Evolutionary conservation across 2,329 filamentous ascomycete genomes (phyloP).

Genomic region (Pseudogymnoascus sp.): DNA sequence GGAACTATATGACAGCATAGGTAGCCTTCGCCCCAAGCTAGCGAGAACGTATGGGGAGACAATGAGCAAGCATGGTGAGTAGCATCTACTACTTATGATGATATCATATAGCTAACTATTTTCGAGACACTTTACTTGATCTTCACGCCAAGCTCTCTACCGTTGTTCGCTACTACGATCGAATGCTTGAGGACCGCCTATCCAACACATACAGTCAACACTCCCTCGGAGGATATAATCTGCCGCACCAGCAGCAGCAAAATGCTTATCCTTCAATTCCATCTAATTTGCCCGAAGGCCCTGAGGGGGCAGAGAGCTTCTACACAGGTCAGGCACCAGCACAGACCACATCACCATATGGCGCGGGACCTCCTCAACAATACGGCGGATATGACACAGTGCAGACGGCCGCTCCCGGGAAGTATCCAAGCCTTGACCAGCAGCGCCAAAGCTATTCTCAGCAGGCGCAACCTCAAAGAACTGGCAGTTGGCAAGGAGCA

Average conservation of each 20-base stretch:
- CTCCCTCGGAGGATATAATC: constrained; percentile 56
- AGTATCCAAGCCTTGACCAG: constrained; percentile 20
- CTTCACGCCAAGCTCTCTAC: constrained; percentile 92
- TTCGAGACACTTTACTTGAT: constrained; percentile 78
- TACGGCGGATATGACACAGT: constrained; percentile 30
- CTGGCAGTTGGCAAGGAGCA: constrained; percentile 43
- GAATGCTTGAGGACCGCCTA: constrained; percentile 92
- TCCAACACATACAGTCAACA: constrained; percentile 89
- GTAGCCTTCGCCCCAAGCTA: constrained; percentile 83
- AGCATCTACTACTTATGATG: background rate
- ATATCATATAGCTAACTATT: constrained; percentile 29
- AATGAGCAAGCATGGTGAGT: constrained; percentile 94
- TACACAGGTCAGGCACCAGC: constrained; percentile 61
- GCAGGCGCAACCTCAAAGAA: constrained; percentile 39
- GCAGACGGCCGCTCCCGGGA: constrained; percentile 19
- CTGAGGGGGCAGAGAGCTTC: constrained; percentile 65
- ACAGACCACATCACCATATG: constrained; percentile 36
- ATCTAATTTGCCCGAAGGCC: constrained; percentile 39
- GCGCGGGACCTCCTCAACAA: constrained; percentile 41
- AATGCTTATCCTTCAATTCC: constrained; percentile 67
- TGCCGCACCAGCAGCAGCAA: constrained; percentile 42
- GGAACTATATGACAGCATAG: constrained; percentile 95
- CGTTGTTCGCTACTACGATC: constrained; percentile 93
- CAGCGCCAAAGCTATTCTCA: constrained; percentile 34
- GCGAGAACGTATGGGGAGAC: constrained; percentile 95